Evolutionary conservation across 495 filamentous ascomycete species (phyloP), one percentile per base, ranked within the genome.

Genomic region (Penicillium diatomitis): DNA sequence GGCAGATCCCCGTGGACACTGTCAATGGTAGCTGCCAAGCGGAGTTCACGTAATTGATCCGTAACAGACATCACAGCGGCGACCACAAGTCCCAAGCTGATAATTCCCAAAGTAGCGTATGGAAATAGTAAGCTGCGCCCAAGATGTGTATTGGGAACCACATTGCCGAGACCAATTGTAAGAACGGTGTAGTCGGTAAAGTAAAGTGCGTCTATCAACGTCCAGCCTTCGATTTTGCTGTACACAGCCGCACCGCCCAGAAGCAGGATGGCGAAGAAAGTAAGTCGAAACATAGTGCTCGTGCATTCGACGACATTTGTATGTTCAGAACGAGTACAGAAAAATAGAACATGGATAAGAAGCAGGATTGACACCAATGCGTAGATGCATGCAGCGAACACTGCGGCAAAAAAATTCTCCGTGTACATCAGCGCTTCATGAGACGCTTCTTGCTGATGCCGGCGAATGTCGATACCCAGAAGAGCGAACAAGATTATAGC

Each of bases 131-230:
- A 64, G 3, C 73, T 70, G 12, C 83, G 71, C 1, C 84, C 83
- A 4, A 71, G 50, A 52, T 79, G 74, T 4, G 78, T 86, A 20
- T 58, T 55, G 0, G 85, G 80, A 5, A 78, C 59, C 38, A 78
- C 74, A 44, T 88, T 81, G 11, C 84, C 85, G 35, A 91, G 75
- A 4, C 88, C 88, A n/a, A 94, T 75, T 1, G 88, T 92, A 41
- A 94, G 79, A 5, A 90, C 70, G 0, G 88, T 94, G 47, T 85
- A 84, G 52, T 90, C 80, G 0, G 86, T 82, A 80, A 85, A 94
- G 56, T 88, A 94, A 0, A 94, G 70, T 4, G 81, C 74, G 61
- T 91, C 85, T 0, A 88, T 73, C 56, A 81, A 92, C 31, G 66
- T 55, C 88, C 88, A 94, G 8, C 71, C 75, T 66, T 94, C 88